Evolutionary conservation across 2,329 filamentous ascomycete genomes (phyloP).

Genomic region (Penicillium sp.): DNA sequence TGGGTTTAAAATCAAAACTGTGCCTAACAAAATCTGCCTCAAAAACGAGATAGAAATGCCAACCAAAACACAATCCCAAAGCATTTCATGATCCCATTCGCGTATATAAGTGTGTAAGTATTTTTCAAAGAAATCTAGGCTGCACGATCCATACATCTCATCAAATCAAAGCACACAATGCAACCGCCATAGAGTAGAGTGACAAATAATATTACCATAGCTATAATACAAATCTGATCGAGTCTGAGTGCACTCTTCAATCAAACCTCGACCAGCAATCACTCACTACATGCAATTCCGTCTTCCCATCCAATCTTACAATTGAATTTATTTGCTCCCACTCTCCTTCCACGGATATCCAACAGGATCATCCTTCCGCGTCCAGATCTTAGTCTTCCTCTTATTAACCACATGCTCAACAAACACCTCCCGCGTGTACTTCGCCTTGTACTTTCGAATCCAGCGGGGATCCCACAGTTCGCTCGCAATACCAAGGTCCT

Average conservation of each 20-base stretch:
- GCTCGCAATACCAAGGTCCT: constrained; percentile 89
- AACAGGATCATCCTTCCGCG: constrained; percentile 77
- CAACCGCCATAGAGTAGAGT: background rate
- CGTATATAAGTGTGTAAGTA: too few species aligned
- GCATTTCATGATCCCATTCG: too few species aligned
- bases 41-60: too few species aligned
- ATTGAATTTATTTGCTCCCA: constrained; percentile 21
- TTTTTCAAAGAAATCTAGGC: too few species aligned
- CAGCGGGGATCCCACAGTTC: constrained; percentile 96
- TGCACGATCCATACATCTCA: too few species aligned
- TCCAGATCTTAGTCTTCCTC: constrained; percentile 84
- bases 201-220: background rate
- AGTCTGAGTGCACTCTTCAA: background rate
- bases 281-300: background rate
- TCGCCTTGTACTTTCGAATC: constrained; percentile 76
- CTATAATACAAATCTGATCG: constrained; percentile 2
- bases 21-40: too few species aligned
- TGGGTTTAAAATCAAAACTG: too few species aligned
- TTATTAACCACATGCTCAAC: constrained; percentile 85
- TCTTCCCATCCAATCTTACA: background rate
- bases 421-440: constrained; percentile 75
- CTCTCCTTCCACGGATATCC: constrained; percentile 62
- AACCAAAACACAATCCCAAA: too few species aligned
- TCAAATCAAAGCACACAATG: background rate
- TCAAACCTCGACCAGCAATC: background rate